Evolutionary conservation across 345 rosid species (phyloP), one percentile per base, ranked within the genome.

Genomic region (Geranium brycei): DNA sequence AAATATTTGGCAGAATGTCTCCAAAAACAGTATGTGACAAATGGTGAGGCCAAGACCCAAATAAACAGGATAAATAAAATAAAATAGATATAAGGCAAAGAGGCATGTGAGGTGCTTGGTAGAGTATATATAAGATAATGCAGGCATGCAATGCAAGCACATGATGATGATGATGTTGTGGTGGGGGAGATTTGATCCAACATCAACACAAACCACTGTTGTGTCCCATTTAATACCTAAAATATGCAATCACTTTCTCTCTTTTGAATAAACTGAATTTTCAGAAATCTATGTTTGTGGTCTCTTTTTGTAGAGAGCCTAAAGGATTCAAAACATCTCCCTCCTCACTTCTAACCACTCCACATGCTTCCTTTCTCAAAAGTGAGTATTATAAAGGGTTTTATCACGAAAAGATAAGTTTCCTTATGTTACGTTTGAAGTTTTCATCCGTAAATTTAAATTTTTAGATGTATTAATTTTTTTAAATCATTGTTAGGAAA

Each of bases 311-410:
- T 6, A 10, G 8, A 19, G n/a, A n/a, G n/a, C n/a, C n/a, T n/a
- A n/a, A n/a, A n/a, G 32, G 30, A 19, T 40, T 62, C 64, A 62
- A 62, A 62, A 17, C 18, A 7, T 35, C 41, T 35, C 41, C 41
- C 41, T 35, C 41, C 56, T n/a, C 51, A 19, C 7, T 14, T 53
- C 64, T 53, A 62, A 62, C 64, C 64, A 41, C 64, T 40, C 64
- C 64, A 47, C 64, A 60, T 13, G 57, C 64, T 38, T 6, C 53
- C 53, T 47, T 35, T 35, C 41, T 7, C 41, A 35, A 35, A 35
- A 35, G 41, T 7, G 5, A 4, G 41, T 35, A 23, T 23, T 23
- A 23, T 23, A 23, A 23, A 23, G 28, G 28, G 28, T 23, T 23
- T 23, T 23, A 23, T 23, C 1, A 2, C 2, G 28, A 23, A 23